Evolutionary conservation across 805 yeast genomes (phyloP), one percentile per base, ranked within the genome.

Genomic region (Tetrapisispora taiwanensis): DNA sequence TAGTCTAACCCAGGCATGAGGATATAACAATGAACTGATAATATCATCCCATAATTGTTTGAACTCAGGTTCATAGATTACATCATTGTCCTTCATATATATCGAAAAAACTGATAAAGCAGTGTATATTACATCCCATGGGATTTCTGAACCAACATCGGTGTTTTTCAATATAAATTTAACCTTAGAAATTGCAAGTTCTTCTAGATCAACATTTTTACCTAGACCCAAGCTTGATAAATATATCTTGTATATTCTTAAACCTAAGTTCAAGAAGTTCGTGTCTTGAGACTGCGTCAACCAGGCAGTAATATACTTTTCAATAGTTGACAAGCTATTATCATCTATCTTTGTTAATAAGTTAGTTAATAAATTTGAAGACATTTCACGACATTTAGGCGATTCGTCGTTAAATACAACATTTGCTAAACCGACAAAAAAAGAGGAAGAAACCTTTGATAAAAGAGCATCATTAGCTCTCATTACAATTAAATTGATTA

Each of bases 1-100:
- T 46, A 83, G 69, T 53, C 97, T 76, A 7, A 89, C 83, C 97
- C 97, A 89, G 1, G 92, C 72, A 62, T 89, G 97, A 2, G 97
- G 97, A 59, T 76, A 89, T 42, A 89, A 67, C 43, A 88, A 69
- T 26, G 78, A 63, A 3, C 71, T 73, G 20, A 76, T 68, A 3
- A 83, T 62, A 15, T 63, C 58, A 3, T 59, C 52, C 88, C 90
- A 84, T 8, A 74, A 53, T 0, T 22, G 17, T 38, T 63, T 69
- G 52, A 67, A 70, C 2, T 52, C 54, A 1, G 41, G 32, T 3
- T 48, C 43, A 39, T 68, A 68, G 5, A 55, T 51, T 0, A 48
- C 44, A 33, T 67, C 69, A 30, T 63, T 53, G 20, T 67, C 62
- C 39, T 70, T 68, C 27, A 69, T 65, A 30, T 74, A 59, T 0